Base-by-base conservation (phyloP, 2,329 filamentous ascomycete genomes). In the Sclerotinia subarctica region DNA sequence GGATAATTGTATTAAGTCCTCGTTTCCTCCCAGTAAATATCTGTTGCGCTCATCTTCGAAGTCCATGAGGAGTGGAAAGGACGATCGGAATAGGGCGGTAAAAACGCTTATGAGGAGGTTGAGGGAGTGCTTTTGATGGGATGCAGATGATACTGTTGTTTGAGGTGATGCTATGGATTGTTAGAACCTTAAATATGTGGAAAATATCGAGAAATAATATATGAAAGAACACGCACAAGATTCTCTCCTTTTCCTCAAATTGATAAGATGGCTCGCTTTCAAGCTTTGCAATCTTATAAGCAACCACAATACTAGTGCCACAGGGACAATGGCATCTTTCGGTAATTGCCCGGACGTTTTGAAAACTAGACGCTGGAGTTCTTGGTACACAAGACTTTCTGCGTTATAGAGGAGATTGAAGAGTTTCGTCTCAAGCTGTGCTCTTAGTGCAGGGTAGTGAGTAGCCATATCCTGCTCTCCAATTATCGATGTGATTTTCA, bases 341-440 rank as follows among this genome's bases (percentile, higher is more conserved):
- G 66, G 69, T 24, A 76, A 44, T 38, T 69, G 72, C 2, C 74
- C 73, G 2, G 73, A 70, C 5, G 70, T 70, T 42, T 70, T 71
- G 56, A 76, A 76, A 3, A 76, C 70, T n/a, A 75, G 64, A 21
- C 68, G 67, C 42, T 75, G 73, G 0, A 76, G 71, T 60, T 71
- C 72, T 10, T 64, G 69, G 53, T 72, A 74, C 5, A 75, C 68
- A 29, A 70, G 69, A 42, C 63, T 72, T 52, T 72, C 71, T 0
- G 73, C 73, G 4, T 71, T 42, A 26, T 71, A 67, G 19, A 76
- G 71, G 5, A 72, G 69, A 44, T 72, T 67, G 60, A 73, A 76
- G 13, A 76, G 67, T n/a, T 73, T 69, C 5, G 73, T 76, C n/a
- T 76, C 73, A 44, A 76, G 69, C 29, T 70, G 69, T 42, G 73